Percentiles rank a stretch among this genome's conserved stretches.
Evolutionary conservation across 306 rosid species (phyloP).

Genomic region (Lagenaria siceraria): DNA sequence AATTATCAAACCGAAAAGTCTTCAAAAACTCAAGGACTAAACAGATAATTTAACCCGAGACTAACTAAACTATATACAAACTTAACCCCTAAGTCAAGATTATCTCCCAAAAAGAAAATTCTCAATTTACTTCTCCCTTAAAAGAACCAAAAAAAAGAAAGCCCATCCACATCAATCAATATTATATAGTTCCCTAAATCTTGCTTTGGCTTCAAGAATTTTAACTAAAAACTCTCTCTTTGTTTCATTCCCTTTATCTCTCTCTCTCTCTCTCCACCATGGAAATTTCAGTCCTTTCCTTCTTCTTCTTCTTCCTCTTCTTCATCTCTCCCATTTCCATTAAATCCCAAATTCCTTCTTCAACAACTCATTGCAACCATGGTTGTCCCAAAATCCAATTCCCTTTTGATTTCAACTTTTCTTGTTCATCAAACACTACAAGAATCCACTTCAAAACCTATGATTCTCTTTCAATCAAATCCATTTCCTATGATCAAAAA

Average conservation of each 20-base stretch:
- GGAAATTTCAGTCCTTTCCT: background rate
- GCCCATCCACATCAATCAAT: background rate
- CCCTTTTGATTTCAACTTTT: slow-evolving; percentile 43
- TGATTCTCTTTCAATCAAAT: slow-evolving; percentile 40
- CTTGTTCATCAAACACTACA: slow-evolving; percentile 34
- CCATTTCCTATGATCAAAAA: slow-evolving; percentile 51
- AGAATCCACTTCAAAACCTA: slow-evolving; percentile 43
- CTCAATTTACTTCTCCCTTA: background rate
- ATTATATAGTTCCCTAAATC: background rate
- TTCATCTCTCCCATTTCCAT: slow-evolving; percentile 24
- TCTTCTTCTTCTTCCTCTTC: slow-evolving; percentile 25
- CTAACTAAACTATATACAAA: background rate
- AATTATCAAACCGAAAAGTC: background rate
- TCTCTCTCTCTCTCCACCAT: background rate
- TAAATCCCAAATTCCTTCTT: background rate
- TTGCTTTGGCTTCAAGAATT: background rate
- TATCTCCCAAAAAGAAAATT: background rate
- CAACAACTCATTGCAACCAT: slow-evolving; percentile 21
- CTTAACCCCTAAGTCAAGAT: background rate
- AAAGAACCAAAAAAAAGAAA: background rate
- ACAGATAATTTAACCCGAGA: background rate
- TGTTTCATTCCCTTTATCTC: background rate
- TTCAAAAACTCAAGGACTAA: background rate
- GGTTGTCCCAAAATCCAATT: slow-evolving; percentile 21
- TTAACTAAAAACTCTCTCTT: background rate